phyloP scores from a whole-genome alignment of 2,329 filamentous ascomycete genomes.

The Hypoxylon sp. region DNA sequence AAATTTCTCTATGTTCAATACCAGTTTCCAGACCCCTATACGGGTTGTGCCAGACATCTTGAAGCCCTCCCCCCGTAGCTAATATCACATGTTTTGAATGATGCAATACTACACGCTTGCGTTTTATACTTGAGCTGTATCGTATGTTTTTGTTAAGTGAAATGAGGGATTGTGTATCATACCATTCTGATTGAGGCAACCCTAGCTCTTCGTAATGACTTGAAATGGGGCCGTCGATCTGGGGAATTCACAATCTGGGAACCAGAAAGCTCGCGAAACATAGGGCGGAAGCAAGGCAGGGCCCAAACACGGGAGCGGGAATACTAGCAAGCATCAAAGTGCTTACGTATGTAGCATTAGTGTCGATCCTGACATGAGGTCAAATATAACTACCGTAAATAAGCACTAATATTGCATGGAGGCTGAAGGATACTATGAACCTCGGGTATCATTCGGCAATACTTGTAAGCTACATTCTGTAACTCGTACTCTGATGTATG shows the following conservation, averaged over 20 bases:
- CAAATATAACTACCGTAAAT: constrained; percentile 5
- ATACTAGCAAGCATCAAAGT: constrained; percentile 28
- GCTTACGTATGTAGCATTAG: constrained; percentile 11
- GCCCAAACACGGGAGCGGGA: constrained; percentile 29
- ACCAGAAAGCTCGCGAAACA: constrained; percentile 2
- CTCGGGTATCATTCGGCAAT: constrained; percentile 2
- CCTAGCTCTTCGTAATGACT: constrained; percentile 8
- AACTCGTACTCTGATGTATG: neutral
- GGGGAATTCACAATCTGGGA: constrained; percentile 16
- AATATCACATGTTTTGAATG: neutral
- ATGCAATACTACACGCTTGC: constrained; percentile 2
- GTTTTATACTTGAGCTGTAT: neutral
- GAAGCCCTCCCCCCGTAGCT: neutral
- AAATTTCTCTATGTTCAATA: neutral
- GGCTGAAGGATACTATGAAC: constrained; percentile 3
- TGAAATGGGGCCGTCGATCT: constrained; percentile 25
- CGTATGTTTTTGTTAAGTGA: neutral
- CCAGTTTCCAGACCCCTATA: neutral
- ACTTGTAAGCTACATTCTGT: constrained; percentile 11
- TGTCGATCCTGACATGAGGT: constrained; percentile 9
- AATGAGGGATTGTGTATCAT: constrained; percentile 1
- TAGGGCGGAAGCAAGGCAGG: constrained; percentile 26
- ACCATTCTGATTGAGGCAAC: neutral
- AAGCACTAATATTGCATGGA: constrained; percentile 18
- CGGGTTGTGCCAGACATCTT: neutral